Percentiles rank a stretch among this genome's conserved stretches.
phyloP scores from a whole-genome alignment of 495 filamentous ascomycete species.

The Podospora appendiculata region DNA sequence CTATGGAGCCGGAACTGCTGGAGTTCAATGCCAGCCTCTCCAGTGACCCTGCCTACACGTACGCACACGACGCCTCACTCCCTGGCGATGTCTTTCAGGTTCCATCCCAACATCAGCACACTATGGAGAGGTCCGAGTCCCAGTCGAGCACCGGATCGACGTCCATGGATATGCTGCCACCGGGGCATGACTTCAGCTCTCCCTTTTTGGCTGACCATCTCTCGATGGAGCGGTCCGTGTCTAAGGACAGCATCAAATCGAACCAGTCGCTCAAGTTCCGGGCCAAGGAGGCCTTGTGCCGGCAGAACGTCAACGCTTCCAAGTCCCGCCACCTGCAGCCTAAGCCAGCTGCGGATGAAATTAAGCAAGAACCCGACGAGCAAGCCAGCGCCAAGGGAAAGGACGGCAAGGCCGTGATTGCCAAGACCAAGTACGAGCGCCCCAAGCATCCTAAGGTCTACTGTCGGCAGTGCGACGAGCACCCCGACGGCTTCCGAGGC shows the following conservation, averaged over 20 bases:
- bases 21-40: neutral
- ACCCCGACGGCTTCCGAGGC: slow-evolving; percentile 83
- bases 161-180: slow-evolving; percentile 4
- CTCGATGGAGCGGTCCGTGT: slow-evolving; percentile 37
- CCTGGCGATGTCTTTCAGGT: slow-evolving; percentile 16
- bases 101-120: slow-evolving; percentile 11
- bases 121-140: slow-evolving; percentile 30
- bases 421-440: slow-evolving; percentile 62
- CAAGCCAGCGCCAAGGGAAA: slow-evolving; percentile 20
- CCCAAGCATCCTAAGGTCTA: slow-evolving; percentile 69
- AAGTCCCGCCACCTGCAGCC: slow-evolving; percentile 27
- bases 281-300: slow-evolving; percentile 32
- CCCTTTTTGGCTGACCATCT: slow-evolving; percentile 11
- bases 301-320: slow-evolving; percentile 27
- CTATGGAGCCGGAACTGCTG: slow-evolving; percentile 27
- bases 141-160: slow-evolving; percentile 17
- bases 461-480: slow-evolving; percentile 65
- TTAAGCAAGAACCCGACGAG: slow-evolving; percentile 15
- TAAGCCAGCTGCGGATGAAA: slow-evolving; percentile 23
- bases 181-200: neutral
- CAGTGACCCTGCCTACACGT: slow-evolving; percentile 11
- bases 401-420: slow-evolving; percentile 48
- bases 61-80: slow-evolving; percentile 24
- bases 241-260: slow-evolving; percentile 35
- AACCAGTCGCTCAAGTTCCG: slow-evolving; percentile 32